These are phyloP conservation scores for Rhinocladiella similis DNA, from an alignment of 2,329 filamentous ascomycete species.

Conservation along the genomic window DNA sequence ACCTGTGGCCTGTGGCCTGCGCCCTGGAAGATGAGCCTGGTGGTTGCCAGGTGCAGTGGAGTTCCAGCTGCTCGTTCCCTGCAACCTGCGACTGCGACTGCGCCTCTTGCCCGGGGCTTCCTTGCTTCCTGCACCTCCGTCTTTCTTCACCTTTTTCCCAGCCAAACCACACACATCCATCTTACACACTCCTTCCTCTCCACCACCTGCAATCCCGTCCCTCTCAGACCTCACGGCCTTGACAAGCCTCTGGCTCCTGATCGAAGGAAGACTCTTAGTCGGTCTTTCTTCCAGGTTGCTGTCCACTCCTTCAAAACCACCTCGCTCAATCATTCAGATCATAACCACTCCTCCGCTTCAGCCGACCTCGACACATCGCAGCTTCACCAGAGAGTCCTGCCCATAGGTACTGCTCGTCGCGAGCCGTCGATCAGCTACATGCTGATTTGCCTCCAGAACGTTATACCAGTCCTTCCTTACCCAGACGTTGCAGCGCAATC, in stretches of 20 bases:
- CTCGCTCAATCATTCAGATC: constrained; percentile 1
- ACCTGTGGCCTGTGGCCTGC: neutral
- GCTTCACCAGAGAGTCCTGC: constrained; percentile 1
- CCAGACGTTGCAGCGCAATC: constrained; percentile 10
- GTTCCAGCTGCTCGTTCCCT: neutral
- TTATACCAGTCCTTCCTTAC: constrained; percentile 19
- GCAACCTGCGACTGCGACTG: constrained; percentile 52
- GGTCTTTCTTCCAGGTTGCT: constrained; percentile 31
- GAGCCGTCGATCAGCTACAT: neutral
- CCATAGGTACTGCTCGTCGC: neutral
- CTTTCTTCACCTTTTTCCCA: constrained; percentile 40
- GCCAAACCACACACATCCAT: constrained; percentile 1
- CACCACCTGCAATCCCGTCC: constrained; percentile 4
- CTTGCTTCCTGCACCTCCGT: constrained; percentile 33
- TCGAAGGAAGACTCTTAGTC: constrained; percentile 21
- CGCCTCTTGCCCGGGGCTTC: constrained; percentile 53
- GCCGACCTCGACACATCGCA: constrained; percentile 9
- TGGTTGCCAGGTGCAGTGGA: neutral
- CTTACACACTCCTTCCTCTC: constrained; percentile 28
- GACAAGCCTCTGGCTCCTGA: constrained; percentile 26
- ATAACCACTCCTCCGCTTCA: constrained; percentile 3
- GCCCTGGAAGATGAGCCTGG: neutral
- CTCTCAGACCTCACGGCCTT: constrained; percentile 14
- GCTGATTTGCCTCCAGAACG: constrained; percentile 3
- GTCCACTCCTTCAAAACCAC: constrained; percentile 29